Conservation (phyloP, 1,139 yeast genomes). For the Arxiozyma slooffiae region DNA sequence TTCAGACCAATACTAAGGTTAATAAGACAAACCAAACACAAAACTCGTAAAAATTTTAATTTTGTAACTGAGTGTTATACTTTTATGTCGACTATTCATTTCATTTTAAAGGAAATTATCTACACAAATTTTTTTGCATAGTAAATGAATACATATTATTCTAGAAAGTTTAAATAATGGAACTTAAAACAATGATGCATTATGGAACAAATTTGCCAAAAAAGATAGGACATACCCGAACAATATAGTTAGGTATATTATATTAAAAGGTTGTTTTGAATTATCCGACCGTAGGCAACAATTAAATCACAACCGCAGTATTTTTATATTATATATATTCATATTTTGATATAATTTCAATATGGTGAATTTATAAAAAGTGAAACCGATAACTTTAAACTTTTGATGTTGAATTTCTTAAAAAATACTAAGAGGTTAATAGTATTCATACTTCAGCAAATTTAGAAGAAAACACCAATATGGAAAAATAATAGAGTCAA, state of each 20-base stretch:
- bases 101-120: no score
- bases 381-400: conserved; percentile 4
- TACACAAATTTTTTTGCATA: no score
- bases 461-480: conserved; percentile 7
- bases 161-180: conserved; percentile 5
- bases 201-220: conserved; percentile 3
- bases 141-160: conserved; percentile 7
- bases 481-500: conserved; percentile 12
- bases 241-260: conserved; percentile 17
- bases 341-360: conserved; percentile 7
- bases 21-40: no score
- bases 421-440: conserved; percentile 8
- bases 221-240: conserved; percentile 13
- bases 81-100: no score
- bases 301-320: conserved; percentile 13
- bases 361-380: neutral
- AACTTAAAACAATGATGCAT: neutral
- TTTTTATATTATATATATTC: conserved; percentile 14
- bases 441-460: conserved; percentile 6
- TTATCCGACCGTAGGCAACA: conserved; percentile 13
- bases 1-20: no score
- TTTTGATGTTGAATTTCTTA: conserved; percentile 18
- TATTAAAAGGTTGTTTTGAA: conserved; percentile 11
- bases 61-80: no score
- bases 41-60: no score